Evolutionary conservation across 1,284 basidiomycete species (phyloP), one percentile per base, ranked within the genome.

Genomic region (Paramarasmius palmivorus): DNA sequence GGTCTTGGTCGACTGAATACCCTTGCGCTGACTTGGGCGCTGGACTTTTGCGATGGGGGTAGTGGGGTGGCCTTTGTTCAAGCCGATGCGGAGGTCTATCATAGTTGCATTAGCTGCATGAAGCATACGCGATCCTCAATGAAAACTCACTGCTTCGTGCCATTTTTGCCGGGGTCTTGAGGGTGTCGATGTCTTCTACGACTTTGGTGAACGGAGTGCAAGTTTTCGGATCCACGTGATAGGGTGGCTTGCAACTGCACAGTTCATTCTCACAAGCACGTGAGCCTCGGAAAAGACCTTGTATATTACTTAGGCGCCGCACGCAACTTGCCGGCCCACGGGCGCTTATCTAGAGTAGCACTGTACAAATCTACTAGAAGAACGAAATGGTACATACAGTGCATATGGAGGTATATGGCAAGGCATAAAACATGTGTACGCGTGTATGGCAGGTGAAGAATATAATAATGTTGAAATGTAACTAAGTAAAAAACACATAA

Each of bases 1-100:
- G 70, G 88, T 93, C 78, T 92, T 92, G 64, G 82, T 82, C 55
- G 90, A 90, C 71, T 86, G 83, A 65, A 86, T 74, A 63, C 96
- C 97, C 84, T 98, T 99, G 75, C 93, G 91, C 71, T 96, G 87
- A 67, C 89, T 91, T 55, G 95, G 95, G 71, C 90, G 89, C 51
- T 80, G 74, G 53, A 76, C 74, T 75, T 92, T 89, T 65, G 88
- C 78, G 70, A 98, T 90, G 67, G 88, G 74, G 55, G 93, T 97
- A 54, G 95, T 97, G 63, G 92, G 88, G 81, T 90, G 91, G 65
- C 97, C 97, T 68, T 90, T 88, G 86, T 96, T 97, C 68, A 84
- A 80, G 68, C 97, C 97, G 75, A 81, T 81, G 68, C 93, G 92
- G 73, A 95, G 77, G 80, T 96, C 96, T 97, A 60, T 45, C 57